Base-by-base conservation (phyloP, 139 green algal species). In the Chlamydomonas schloesseri region DNA sequence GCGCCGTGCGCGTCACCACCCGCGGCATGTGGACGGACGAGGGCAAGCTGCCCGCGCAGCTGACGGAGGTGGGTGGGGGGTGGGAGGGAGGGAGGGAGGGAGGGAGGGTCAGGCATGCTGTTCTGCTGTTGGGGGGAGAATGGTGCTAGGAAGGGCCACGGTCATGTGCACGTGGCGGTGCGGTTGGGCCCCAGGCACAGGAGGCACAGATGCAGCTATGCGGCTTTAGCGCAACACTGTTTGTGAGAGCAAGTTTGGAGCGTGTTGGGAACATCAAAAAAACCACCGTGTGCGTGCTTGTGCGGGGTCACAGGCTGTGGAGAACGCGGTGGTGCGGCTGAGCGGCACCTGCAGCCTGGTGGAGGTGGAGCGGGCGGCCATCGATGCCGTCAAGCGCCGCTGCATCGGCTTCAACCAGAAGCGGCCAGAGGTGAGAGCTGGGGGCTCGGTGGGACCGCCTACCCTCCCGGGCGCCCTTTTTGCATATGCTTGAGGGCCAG, bases 21-120 rank as follows among this genome's bases (percentile, higher is more conserved):
- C 89, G 97, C 0, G 98, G 92, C 33, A 97, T 99, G 94, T 99
- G 97, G 97, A 94, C 93, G 20, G 94, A 97, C 85, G 36, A 93
- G 17, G 96, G 96, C 23, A 81, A 81, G 50, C 90, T 99, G 65
- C 87, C 98, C 55, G 75, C 91, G 33, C n/a, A 91, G 69, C 83
- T 99, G 71, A 91, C 97, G 57, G 70, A 88, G 87, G 85, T 91
- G 55, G n/a, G n/a, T n/a, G n/a, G n/a, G n/a, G n/a, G n/a, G n/a
- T n/a, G n/a, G n/a, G n/a, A 57, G 26, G 28, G 14, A 50, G 42
- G 42, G 6, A 8, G 42, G 42, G 42, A 50, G 42, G 8, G 42
- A 8, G 42, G 5, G 42, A 8, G 6, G 42, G 42, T 50, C 53
- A 17, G 58, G 23, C 77, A 73, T 64, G 34, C 5, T 24, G 11